These are phyloP conservation scores for Pistacia integerrima DNA, from an alignment of 345 rosid species.

Conservation along the genomic window DNA sequence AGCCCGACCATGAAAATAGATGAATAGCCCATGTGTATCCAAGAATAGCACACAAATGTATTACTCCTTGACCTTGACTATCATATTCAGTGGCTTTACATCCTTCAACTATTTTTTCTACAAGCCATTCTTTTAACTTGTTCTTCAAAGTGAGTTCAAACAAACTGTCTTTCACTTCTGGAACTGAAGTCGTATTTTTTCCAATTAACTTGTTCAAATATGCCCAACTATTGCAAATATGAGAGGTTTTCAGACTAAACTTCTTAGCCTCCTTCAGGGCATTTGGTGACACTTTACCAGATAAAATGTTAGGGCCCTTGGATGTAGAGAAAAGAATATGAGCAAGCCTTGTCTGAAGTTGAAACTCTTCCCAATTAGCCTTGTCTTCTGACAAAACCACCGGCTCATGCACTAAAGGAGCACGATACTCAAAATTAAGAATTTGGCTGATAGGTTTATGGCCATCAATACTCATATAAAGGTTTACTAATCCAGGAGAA, in stretches of 20 bases:
- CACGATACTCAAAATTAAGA: conserved; percentile 71
- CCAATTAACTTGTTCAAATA: conserved; percentile 63
- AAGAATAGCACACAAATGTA: conserved; percentile 87
- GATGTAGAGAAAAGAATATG: conserved; percentile 73
- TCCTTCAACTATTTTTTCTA: conserved; percentile 77
- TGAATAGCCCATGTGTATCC: conserved; percentile 86
- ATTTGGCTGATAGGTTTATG: conserved; percentile 78
- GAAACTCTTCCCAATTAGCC: conserved; percentile 69
- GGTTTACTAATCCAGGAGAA: conserved; percentile 61
- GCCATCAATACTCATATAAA: conserved; percentile 79
- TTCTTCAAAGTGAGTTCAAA: conserved; percentile 75
- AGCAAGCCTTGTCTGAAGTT: conserved; percentile 75
- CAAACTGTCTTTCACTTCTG: conserved; percentile 65
- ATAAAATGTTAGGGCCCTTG: conserved; percentile 55
- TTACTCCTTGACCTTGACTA: conserved; percentile 76
- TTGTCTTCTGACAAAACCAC: conserved; percentile 44
- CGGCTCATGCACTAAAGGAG: conserved; percentile 35
- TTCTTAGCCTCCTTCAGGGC: conserved; percentile 65
- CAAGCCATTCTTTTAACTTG: conserved; percentile 80
- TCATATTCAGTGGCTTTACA: conserved; percentile 62
- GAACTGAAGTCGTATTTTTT: conserved; percentile 43
- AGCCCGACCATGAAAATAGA: conserved; percentile 72
- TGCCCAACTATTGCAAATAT: conserved; percentile 65
- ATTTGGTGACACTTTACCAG: conserved; percentile 51
- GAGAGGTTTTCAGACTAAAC: conserved; percentile 50